These are phyloP conservation scores for Coemansia asiatica DNA, from an alignment of 192 early-diverging fungal genomes.

Conservation along the genomic window DNA sequence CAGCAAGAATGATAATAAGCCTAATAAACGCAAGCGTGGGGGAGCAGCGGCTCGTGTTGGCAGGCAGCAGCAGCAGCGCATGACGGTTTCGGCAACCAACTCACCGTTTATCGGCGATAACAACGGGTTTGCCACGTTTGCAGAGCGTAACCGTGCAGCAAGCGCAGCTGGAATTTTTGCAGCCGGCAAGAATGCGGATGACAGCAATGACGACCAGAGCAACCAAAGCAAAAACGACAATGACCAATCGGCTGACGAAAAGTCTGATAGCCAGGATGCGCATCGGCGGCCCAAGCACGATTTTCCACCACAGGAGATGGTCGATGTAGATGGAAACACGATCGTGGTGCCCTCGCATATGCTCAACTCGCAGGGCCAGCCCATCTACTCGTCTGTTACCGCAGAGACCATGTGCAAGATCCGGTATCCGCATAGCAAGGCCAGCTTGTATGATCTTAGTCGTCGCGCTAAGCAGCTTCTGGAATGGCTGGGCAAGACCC, in stretches of 20 bases:
- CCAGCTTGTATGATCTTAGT: slow-evolving; percentile 38
- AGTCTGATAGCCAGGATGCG: slow-evolving; percentile 1
- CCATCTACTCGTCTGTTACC: slow-evolving; percentile 42
- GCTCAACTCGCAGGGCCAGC: slow-evolving; percentile 43
- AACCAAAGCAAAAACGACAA: background rate
- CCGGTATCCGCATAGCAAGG: slow-evolving; percentile 39
- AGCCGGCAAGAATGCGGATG: background rate
- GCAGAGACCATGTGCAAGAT: slow-evolving; percentile 48
- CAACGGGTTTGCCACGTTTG: slow-evolving; percentile 9
- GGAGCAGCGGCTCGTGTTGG: slow-evolving; percentile 3
- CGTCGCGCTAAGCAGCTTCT: slow-evolving; percentile 54
- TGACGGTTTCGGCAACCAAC: slow-evolving; percentile 38
- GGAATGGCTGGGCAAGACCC: slow-evolving; percentile 54
- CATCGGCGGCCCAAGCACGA: slow-evolving; percentile 28
- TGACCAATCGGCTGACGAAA: background rate
- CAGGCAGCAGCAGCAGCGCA: slow-evolving; percentile 37
- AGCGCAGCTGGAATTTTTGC: background rate
- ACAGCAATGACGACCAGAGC: slow-evolving; percentile 3
- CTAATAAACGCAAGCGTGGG: slow-evolving; percentile 24
- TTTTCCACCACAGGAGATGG: slow-evolving; percentile 36
- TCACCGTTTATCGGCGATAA: slow-evolving; percentile 32
- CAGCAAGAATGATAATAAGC: background rate
- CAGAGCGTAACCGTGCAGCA: slow-evolving; percentile 9
- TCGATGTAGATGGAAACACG: slow-evolving; percentile 36
- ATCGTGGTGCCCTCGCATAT: slow-evolving; percentile 37